Percentiles rank a stretch among this genome's conserved stretches.
These are phyloP conservation scores for Vaccinium myrtillus DNA, from an alignment of 148 eudicot species.

Conservation along the genomic window DNA sequence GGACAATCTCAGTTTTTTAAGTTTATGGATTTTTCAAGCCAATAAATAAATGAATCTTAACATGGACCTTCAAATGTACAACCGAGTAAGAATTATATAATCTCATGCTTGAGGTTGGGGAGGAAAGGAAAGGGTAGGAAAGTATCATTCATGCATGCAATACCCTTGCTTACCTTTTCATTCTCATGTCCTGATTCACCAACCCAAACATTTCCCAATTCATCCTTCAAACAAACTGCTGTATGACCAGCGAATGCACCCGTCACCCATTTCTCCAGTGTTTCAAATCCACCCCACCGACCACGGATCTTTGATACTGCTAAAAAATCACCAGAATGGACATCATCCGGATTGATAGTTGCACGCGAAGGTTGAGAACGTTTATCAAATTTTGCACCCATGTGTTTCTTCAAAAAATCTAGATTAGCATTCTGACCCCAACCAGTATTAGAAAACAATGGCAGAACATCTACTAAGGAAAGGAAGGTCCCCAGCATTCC, in stretches of 20 bases:
- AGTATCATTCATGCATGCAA: not conserved
- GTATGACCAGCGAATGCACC: slow-evolving; percentile 99
- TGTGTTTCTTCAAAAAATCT: slow-evolving; percentile 83
- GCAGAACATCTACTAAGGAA: slow-evolving; percentile 89
- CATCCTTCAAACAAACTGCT: slow-evolving; percentile 95
- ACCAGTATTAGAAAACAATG: slow-evolving; percentile 77
- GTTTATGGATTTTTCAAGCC: not conserved
- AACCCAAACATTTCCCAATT: slow-evolving; percentile 87
- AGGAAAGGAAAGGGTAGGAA: not conserved
- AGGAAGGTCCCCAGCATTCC: slow-evolving; percentile 98
- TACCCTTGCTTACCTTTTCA: slow-evolving; percentile 61
- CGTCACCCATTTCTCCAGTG: slow-evolving; percentile 98
- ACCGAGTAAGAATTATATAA: not conserved
- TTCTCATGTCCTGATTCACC: slow-evolving; percentile 99
- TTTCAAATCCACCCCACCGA: slow-evolving; percentile 99
- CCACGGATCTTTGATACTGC: slow-evolving; percentile 98
- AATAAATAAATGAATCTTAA: not conserved
- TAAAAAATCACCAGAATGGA: slow-evolving; percentile 93
- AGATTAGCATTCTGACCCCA: slow-evolving; percentile 93
- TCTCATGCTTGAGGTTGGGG: not conserved
- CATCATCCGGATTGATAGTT: slow-evolving; percentile 74
- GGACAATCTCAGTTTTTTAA: not conserved
- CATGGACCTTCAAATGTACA: not conserved
- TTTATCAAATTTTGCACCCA: slow-evolving; percentile 90
- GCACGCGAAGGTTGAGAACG: slow-evolving; percentile 78